These are phyloP conservation scores for Luzula sylvatica DNA, from an alignment of 176 grass and related monocot species.

Conservation along the genomic window DNA sequence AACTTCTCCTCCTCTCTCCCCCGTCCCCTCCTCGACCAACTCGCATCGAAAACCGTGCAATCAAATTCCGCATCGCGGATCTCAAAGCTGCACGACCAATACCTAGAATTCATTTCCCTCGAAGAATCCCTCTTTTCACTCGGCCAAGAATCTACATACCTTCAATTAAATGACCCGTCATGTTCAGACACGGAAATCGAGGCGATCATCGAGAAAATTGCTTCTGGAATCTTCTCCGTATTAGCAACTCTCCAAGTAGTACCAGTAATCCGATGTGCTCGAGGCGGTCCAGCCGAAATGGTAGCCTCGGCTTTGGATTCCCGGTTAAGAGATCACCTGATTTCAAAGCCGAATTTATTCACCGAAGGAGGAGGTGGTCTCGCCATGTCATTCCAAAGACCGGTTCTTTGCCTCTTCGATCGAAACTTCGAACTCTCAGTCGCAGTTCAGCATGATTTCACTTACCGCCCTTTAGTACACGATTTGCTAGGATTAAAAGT, in stretches of 20 bases:
- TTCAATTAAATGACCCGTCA: slow-evolving; percentile 75
- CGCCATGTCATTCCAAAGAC: slow-evolving; percentile 15
- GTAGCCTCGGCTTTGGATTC: slow-evolving; percentile 53
- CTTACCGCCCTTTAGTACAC: slow-evolving; percentile 67
- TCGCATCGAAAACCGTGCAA: slow-evolving; percentile 46
- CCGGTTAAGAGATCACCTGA: slow-evolving; percentile 64
- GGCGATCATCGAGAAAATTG: slow-evolving; percentile 47
- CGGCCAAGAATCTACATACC: slow-evolving; percentile 57
- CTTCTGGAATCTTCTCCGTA: slow-evolving; percentile 64
- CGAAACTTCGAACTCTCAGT: slow-evolving; percentile 16
- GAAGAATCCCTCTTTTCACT: slow-evolving; percentile 88
- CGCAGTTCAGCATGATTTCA: slow-evolving; percentile 76
- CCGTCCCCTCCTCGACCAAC: slow-evolving; percentile 57
- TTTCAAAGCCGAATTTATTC: slow-evolving; percentile 77
- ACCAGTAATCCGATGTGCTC: slow-evolving; percentile 68
- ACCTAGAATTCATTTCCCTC: slow-evolving; percentile 84
- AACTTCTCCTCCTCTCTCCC: slow-evolving; percentile 90
- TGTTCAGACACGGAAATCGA: slow-evolving; percentile 65
- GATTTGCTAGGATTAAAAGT: slow-evolving; percentile 60
- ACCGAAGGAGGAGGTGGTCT: slow-evolving; percentile 35
- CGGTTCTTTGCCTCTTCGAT: slow-evolving; percentile 14
- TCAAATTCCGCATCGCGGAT: slow-evolving; percentile 36
- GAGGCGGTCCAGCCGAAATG: slow-evolving; percentile 81
- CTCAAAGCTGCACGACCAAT: slow-evolving; percentile 67
- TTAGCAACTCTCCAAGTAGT: slow-evolving; percentile 58